Base-by-base conservation (phyloP, 495 filamentous ascomycete species). In the Talaromyces nanjingensis region DNA sequence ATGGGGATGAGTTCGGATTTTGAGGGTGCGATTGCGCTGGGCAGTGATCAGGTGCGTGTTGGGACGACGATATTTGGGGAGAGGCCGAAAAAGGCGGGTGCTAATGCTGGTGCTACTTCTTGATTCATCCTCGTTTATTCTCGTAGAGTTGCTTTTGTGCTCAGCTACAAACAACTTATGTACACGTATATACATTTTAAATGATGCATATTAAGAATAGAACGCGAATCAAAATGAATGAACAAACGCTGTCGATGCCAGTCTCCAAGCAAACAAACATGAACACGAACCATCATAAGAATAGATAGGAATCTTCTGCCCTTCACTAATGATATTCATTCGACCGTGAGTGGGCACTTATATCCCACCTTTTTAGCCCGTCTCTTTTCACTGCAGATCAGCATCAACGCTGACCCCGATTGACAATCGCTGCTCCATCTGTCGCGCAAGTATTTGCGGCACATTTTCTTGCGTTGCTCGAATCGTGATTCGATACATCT, bases 401-500 rank as follows among this genome's bases (percentile, higher is more conserved):
- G 52, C 59, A 39, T 73, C 60, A 45, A 60, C 47, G 29, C 60
- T 64, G 6, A 70, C 69, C 22, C 87, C 87, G 66, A 85, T 78
- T 39, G 86, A 79, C 56, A 97, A 75, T 64, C 86, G 80, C 68
- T 93, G 90, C 71, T 94, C 89, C 91, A 98, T 96, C 60, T 91
- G 73, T 70, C 89, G 93, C 65, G 91, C 77, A 61, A 99, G 69
- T 31, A 91, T 80, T 12, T 89, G 87, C 14, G 94, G 92, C 2
- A 97, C 89, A 12, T 75, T 80, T 67, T 98, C 96, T 66, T 98
- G 92, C 2, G 96, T 99, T 12, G 96, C 96, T 59, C 96, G 83
- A 65, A 99, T 89, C 3, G 96, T 99, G 61, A 97, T 81, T 16
- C 96, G 92, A 67, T 93, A 89, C 90, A 97, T 96, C 94, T 98